Evolutionary conservation across 805 yeast species (phyloP), one percentile per base, ranked within the genome.

Genomic region (Metschnikowia similis): DNA sequence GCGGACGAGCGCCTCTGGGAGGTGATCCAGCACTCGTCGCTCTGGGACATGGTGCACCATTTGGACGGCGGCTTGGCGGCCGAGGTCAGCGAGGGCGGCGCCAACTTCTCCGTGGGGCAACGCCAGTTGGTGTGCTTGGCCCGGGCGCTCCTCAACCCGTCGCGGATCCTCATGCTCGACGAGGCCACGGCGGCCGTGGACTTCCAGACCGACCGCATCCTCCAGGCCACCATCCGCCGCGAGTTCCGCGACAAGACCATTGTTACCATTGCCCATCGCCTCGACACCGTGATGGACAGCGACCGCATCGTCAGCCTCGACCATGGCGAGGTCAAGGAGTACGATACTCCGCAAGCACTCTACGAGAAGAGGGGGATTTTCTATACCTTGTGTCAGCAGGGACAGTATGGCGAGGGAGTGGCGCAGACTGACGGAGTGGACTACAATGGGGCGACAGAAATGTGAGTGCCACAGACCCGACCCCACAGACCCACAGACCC

Each of bases 351-450:
- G 0, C 63, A 63, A 7, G 69, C 62, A 10, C 65, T 84, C 48
- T 60, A 83, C 42, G 61, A 79, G 44, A 59, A 70, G 31, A 61
- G 65, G 2, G 68, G 82, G 1, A 57, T 74, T 11, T 84, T 84
- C 57, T 81, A 76, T 63, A 64, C 69, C 48, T 67, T 84, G 39
- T 83, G 87, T 65, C 64, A 69, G 52, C 66, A 71, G 50, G 75
- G 75, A 26, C 73, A 74, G 8, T 62, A 63, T 53, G 47, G 34
- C n/a, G 32, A 28, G 32, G n/a, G 8, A 3, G n/a, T 4, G 31
- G n/a, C 2, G 21, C 8, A 8, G 11, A 3, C 5, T n/a, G 5
- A 9, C 4, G 9, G 11, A 27, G 30, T 6, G 29, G 21, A 17
- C 3, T 4, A 21, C 21, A 21, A 21, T 21, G n/a, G n/a, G n/a